Evolutionary conservation across 345 rosid species (phyloP).

Genomic region (Gossypioides kirkii): DNA sequence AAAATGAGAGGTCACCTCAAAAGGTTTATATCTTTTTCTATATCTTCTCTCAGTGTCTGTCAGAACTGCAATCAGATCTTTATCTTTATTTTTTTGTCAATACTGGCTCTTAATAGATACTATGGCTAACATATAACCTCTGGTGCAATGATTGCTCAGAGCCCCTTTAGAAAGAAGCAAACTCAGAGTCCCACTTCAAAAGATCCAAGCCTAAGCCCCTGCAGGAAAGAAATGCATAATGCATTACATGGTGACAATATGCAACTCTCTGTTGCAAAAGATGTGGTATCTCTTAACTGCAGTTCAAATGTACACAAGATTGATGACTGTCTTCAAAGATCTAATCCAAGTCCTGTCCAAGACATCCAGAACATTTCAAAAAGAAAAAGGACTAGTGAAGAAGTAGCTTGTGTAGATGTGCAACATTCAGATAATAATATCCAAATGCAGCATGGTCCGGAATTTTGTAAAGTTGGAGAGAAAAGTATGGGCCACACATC

Average conservation of each 20-base stretch:
- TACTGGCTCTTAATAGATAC: conserved; percentile 20
- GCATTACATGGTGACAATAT: conserved; percentile 11
- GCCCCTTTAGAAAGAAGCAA: conserved; percentile 18
- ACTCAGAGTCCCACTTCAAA: conserved; percentile 27
- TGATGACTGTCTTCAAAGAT: conserved; percentile 18
- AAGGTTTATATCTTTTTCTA: conserved; percentile 36
- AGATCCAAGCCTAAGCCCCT: conserved; percentile 23
- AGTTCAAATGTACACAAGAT: conserved; percentile 15
- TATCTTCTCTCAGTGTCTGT: conserved; percentile 11
- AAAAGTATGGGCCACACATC: conserved; percentile 21
- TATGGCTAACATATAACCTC: conserved; percentile 18
- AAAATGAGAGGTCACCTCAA: conserved; percentile 23
- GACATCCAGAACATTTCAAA: conserved; percentile 34
- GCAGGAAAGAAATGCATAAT: conserved; percentile 19
- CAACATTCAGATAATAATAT: conserved; percentile 21
- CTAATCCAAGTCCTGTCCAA: conserved; percentile 25
- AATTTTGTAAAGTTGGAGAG: conserved; percentile 24
- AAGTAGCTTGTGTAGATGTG: conserved; percentile 26
- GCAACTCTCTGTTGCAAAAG: conserved; percentile 22
- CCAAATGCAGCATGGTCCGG: conserved; percentile 29
- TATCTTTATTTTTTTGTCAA: conserved; percentile 15
- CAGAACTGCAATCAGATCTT: conserved; percentile 9
- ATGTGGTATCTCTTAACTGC: conserved; percentile 18
- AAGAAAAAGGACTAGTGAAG: conserved; percentile 50
- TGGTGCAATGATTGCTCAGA: conserved; percentile 29